These are phyloP conservation scores for Lathyrus aphaca DNA, from an alignment of 306 rosid genomes.

Conservation along the genomic window DNA sequence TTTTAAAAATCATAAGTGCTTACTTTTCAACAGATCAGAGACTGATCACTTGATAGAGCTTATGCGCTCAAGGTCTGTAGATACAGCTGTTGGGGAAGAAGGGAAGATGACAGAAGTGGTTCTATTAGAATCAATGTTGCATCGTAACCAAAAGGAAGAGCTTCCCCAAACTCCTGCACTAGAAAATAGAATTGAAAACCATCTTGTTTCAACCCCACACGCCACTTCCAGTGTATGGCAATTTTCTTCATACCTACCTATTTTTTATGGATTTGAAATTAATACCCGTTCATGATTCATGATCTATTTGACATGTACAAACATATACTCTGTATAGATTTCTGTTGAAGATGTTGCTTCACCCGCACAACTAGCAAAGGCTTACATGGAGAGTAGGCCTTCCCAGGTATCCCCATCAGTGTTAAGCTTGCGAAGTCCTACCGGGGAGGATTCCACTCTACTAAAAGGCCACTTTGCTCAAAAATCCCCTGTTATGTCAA, in stretches of 20 bases:
- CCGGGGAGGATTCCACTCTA: slow-evolving; percentile 44
- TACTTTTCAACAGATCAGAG: slow-evolving; percentile 67
- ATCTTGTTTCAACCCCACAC: slow-evolving; percentile 52
- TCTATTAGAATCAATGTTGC: slow-evolving; percentile 43
- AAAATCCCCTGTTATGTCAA: slow-evolving; percentile 53
- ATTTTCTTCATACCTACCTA: slow-evolving; percentile 1
- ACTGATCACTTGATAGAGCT: slow-evolving; percentile 79
- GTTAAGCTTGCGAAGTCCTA: slow-evolving; percentile 48
- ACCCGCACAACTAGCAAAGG: slow-evolving; percentile 84
- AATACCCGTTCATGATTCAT: neutral
- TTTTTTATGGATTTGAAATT: neutral
- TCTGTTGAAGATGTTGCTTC: slow-evolving; percentile 78
- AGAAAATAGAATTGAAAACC: slow-evolving; percentile 51
- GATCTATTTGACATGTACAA: slow-evolving; percentile 32
- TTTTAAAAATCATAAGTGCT: slow-evolving; percentile 27
- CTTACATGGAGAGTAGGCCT: slow-evolving; percentile 87
- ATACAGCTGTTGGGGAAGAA: slow-evolving; percentile 48
- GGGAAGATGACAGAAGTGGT: slow-evolving; percentile 49
- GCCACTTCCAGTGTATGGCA: slow-evolving; percentile 58
- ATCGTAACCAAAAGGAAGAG: slow-evolving; percentile 47
- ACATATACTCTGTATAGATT: slow-evolving; percentile 48
- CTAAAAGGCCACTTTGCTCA: slow-evolving; percentile 44
- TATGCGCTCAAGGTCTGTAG: slow-evolving; percentile 71
- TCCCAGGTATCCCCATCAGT: slow-evolving; percentile 63
- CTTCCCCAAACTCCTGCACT: slow-evolving; percentile 42